Evolutionary conservation across 1,284 basidiomycete genomes (phyloP).

Genomic region (Blastosporella zonata): DNA sequence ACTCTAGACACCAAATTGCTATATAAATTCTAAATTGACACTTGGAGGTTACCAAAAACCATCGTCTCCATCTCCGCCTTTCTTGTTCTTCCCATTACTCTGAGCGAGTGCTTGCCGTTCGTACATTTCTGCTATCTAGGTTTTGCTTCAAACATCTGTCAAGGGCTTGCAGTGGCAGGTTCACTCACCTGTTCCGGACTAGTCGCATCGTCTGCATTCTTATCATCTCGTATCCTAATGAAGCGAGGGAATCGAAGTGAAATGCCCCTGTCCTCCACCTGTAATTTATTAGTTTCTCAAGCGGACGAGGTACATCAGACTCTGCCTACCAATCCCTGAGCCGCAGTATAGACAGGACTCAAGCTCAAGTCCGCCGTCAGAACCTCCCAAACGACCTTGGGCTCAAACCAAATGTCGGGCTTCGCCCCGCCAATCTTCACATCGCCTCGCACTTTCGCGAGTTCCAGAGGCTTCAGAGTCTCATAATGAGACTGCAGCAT

Average conservation of each 20-base stretch:
- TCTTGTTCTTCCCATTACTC: constrained; percentile 66
- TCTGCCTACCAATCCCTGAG: constrained; percentile 82
- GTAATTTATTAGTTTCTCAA: constrained; percentile 3
- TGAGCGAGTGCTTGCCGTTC: constrained; percentile 83
- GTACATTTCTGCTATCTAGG: constrained; percentile 94
- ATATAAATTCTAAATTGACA: constrained; percentile 13
- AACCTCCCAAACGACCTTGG: constrained; percentile 97
- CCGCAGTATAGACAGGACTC: constrained; percentile 96
- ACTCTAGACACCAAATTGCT: constrained; percentile 12
- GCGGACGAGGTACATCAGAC: not conserved
- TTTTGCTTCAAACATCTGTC: constrained; percentile 21
- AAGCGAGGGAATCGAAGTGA: constrained; percentile 96
- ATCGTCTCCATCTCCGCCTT: constrained; percentile 71
- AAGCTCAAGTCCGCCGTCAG: constrained; percentile 95
- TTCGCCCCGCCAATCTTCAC: constrained; percentile 88
- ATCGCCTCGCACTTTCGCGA: constrained; percentile 67
- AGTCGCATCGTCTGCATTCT: constrained; percentile 88
- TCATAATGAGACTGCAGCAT: constrained; percentile 80
- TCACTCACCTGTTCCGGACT: constrained; percentile 81
- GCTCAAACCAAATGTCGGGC: constrained; percentile 94
- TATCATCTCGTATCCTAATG: constrained; percentile 90
- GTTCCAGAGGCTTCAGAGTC: constrained; percentile 78
- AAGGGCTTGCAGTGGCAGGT: constrained; percentile 1
- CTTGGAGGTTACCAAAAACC: constrained; percentile 73
- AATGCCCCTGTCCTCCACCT: constrained; percentile 88